These are phyloP conservation scores for Centrapalus pauciflorus DNA, from an alignment of 129 eudicot species.

Conservation along the genomic window DNA sequence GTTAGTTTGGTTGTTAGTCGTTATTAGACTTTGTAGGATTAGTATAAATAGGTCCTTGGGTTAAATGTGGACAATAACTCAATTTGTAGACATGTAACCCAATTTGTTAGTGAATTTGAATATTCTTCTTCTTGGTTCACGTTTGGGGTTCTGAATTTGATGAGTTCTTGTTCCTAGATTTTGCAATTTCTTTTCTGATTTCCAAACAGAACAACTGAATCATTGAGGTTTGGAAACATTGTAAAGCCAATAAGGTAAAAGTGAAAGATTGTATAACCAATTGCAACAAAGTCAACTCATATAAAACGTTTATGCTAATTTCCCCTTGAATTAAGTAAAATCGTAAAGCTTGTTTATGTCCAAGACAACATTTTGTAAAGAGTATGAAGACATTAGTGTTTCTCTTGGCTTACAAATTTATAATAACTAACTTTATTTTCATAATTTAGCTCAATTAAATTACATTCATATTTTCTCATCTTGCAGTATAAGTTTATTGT, in stretches of 20 bases:
- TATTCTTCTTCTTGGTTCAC: too few relatives aligned
- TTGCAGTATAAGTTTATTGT: conserved; percentile 86
- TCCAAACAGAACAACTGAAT: too few relatives aligned
- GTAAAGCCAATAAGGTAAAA: not conserved
- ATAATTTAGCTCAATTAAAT: not conserved
- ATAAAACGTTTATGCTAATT: not conserved
- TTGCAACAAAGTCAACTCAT: not conserved
- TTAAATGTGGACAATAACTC: too few relatives aligned
- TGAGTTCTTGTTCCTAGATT: too few relatives aligned
- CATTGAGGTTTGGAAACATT: not conserved
- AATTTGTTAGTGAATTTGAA: too few relatives aligned
- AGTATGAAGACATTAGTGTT: not conserved
- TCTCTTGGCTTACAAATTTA: not conserved
- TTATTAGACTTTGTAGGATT: too few relatives aligned
- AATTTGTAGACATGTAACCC: too few relatives aligned
- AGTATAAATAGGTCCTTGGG: too few relatives aligned
- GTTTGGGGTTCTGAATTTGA: too few relatives aligned
- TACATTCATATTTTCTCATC: not conserved
- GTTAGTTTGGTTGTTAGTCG: too few relatives aligned
- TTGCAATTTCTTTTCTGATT: too few relatives aligned
- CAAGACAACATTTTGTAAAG: not conserved
- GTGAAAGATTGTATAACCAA: not conserved
- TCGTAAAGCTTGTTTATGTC: not conserved
- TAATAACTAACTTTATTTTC: not conserved
- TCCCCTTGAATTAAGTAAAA: not conserved